Percentiles rank a stretch among this genome's conserved stretches.
These are phyloP conservation scores for Suillus tomentosus DNA, from an alignment of 768 basidiomycete species.

Conservation along the genomic window DNA sequence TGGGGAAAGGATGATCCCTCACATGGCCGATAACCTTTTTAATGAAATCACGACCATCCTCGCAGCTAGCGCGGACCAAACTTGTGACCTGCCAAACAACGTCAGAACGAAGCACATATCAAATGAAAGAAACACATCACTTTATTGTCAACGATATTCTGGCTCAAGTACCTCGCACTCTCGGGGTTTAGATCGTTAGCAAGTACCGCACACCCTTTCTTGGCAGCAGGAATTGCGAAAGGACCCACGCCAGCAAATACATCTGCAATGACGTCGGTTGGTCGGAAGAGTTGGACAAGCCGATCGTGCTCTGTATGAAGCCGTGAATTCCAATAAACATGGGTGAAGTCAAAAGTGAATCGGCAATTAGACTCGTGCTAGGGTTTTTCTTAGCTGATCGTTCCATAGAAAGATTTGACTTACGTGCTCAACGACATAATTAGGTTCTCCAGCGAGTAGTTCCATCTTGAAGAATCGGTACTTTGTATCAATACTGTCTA, in stretches of 20 bases:
- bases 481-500: constrained; percentile 79
- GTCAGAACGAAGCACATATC: constrained; percentile 10
- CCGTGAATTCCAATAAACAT: constrained; percentile 98
- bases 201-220: constrained; percentile 85
- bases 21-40: constrained; percentile 51
- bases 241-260: constrained; percentile 98
- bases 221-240: constrained; percentile 91
- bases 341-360: constrained; percentile 92
- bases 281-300: constrained; percentile 70
- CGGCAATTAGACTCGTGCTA: constrained; percentile 84
- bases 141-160: constrained; percentile 76
- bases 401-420: constrained; percentile 4
- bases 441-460: constrained; percentile 85
- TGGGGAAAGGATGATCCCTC: constrained; percentile 68
- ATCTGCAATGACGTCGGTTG: constrained; percentile 83
- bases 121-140: constrained; percentile 43
- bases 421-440: constrained; percentile 88
- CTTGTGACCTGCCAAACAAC: constrained; percentile 52
- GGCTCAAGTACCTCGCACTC: constrained; percentile 72
- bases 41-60: constrained; percentile 90
- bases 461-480: constrained; percentile 98
- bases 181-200: constrained; percentile 96
- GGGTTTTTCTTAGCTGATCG: background rate
- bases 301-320: constrained; percentile 90
- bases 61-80: constrained; percentile 70